Base-by-base conservation (phyloP, 768 basidiomycete genomes). In the Termitomyces heimii region DNA sequence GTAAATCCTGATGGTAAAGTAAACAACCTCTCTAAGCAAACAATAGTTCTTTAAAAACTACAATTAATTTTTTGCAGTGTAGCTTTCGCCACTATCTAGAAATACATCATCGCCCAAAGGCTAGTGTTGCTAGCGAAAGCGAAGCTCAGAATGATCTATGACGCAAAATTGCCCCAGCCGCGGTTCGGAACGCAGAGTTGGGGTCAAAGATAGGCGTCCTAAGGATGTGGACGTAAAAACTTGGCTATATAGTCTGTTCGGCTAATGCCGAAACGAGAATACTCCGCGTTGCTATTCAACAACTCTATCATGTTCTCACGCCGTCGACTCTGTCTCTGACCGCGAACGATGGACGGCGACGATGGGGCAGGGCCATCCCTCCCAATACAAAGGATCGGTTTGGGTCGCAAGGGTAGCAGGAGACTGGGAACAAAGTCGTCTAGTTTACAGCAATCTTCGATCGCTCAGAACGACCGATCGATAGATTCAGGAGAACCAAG, bases 41-140 rank as follows among this genome's bases (percentile, higher is more conserved):
- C n/a, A n/a, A n/a, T n/a, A 1, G 2, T 34, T 3, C 0, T 34
- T 34, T 16, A 3, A 16, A 37, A 37, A 1, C 3, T 6, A 13
- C 6, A 4, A 4, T 32, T 14, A 2, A 20, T 1, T 13, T 32
- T 12, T 18, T 10, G 22, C 12, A 39, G 66, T 83, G 80, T 85
- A 75, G 80, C 82, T 84, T 77, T 71, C 82, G 77, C 82, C 75
- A 85, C 84, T 85, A 85, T 85, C 84, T 85, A 85, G 84, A 79
- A 84, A 78, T 76, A 81, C 82, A 82, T 85, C 82, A 84, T 82
- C 50, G 78, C 77, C 73, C 63, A 67, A 70, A 70, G 74, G 72
- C 80, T 85, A 84, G 82, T 74, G 83, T 80, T 83, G 84, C 84
- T 85, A 85, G 84, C 83, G 83, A 85, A 85, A 77, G 83, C 71